Percentiles rank a stretch among this genome's conserved stretches.
Conservation (phyloP, 352 stramenopile species). For the Phytopythium aichiense region DNA sequence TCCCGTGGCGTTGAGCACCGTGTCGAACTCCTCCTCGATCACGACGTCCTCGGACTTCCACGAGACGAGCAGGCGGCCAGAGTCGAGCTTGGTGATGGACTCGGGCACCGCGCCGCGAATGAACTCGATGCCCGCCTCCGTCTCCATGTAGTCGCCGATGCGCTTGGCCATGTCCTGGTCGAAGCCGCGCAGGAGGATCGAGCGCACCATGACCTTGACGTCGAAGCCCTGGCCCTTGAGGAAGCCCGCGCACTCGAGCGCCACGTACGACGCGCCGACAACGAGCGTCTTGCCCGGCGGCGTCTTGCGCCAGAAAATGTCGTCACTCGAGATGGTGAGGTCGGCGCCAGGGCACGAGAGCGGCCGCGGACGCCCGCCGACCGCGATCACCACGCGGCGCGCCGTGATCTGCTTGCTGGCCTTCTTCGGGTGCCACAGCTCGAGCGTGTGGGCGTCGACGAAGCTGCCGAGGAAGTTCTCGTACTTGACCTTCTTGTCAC, state of each 20-base stretch:
- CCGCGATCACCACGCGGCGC: constrained; percentile 93
- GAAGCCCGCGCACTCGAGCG: constrained; percentile 97
- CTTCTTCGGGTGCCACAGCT: constrained; percentile 86
- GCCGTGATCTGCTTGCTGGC: constrained; percentile 90
- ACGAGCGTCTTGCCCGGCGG: constrained; percentile 95
- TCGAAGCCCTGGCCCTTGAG: constrained; percentile 94
- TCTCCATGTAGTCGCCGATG: constrained; percentile 93
- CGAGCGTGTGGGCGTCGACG: constrained; percentile 91
- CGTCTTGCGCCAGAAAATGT: constrained; percentile 82
- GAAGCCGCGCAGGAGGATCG: constrained; percentile 96
- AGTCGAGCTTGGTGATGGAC: constrained; percentile 91
- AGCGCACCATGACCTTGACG: constrained; percentile 96
- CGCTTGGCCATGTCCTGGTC: constrained; percentile 95
- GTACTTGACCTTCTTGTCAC: constrained; percentile 94
- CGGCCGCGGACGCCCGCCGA: constrained; percentile 90
- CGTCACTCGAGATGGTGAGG: constrained; percentile 90
- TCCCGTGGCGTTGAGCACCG: constrained; percentile 94
- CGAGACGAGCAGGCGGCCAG: constrained; percentile 76
- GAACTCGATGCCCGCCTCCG: constrained; percentile 90
- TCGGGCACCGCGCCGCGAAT: constrained; percentile 86
- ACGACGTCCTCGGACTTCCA: constrained; percentile 59
- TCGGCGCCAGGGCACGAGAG: constrained; percentile 91
- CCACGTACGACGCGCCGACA: constrained; percentile 97
- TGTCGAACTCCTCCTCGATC: constrained; percentile 93
- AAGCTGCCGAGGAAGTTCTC: constrained; percentile 93